Conservation (phyloP, 306 rosid species). For the Prunus mira region DNA sequence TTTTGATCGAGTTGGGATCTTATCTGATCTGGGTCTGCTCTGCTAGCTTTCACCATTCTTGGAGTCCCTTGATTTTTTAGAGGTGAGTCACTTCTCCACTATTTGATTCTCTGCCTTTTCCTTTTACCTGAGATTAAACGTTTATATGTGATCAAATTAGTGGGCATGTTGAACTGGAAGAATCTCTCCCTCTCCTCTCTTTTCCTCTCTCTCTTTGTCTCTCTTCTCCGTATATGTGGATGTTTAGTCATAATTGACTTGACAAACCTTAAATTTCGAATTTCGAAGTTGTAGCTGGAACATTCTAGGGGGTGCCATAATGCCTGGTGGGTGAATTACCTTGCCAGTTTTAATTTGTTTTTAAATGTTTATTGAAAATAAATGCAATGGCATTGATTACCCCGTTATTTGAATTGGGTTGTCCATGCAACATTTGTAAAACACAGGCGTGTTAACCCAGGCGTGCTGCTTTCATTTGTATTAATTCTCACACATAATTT, state of each 20-base stretch:
- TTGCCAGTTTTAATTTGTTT: neutral
- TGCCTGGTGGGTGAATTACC: constrained; percentile 29
- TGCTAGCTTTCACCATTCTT: constrained; percentile 26
- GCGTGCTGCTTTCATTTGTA: neutral
- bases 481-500: neutral
- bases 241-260: neutral
- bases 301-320: constrained; percentile 16
- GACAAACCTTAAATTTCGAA: neutral
- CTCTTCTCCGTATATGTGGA: neutral
- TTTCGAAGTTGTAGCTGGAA: constrained; percentile 3
- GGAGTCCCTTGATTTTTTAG: constrained; percentile 36
- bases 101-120: constrained; percentile 25
- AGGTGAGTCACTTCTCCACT: constrained; percentile 54
- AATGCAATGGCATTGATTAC: neutral
- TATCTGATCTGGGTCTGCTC: constrained; percentile 47
- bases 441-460: neutral
- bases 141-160: constrained; percentile 21
- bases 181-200: constrained; percentile 1
- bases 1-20: constrained; percentile 44
- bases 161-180: constrained; percentile 31
- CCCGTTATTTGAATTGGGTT: neutral
- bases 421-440: constrained; percentile 7
- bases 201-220: neutral
- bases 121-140: constrained; percentile 16
- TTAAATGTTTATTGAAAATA: neutral